A percentile compares a stretch with the other conserved stretches of the same genome.
Evolutionary conservation across 306 rosid genomes (phyloP).

Genomic region (Chamaecrista fasciculata): DNA sequence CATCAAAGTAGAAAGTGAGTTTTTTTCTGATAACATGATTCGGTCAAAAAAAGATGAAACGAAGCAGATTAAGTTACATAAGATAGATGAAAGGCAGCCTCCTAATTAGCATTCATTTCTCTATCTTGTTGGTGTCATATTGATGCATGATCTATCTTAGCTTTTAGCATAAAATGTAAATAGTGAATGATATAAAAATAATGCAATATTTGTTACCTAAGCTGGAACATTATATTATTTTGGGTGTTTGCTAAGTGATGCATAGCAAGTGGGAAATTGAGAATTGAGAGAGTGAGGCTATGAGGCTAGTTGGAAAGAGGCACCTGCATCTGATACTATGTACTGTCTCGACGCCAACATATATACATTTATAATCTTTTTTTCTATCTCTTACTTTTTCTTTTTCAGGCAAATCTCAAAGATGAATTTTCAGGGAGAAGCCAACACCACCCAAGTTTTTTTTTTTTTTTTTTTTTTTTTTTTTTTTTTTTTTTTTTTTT

Average conservation of each 20-base stretch:
- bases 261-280: constrained; percentile 50
- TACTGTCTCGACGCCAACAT: constrained; percentile 43
- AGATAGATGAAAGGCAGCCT: not conserved
- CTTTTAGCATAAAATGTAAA: constrained; percentile 21
- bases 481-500: no score
- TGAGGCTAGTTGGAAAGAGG: constrained; percentile 59
- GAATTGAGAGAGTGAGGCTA: constrained; percentile 15
- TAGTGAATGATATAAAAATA: not conserved
- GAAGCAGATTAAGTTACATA: constrained; percentile 11
- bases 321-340: constrained; percentile 78
- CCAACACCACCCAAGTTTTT: not conserved
- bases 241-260: not conserved
- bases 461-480: not conserved
- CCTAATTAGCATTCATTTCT: constrained; percentile 12
- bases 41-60: constrained; percentile 37
- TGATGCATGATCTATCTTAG: constrained; percentile 20
- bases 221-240: constrained; percentile 37
- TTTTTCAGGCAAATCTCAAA: constrained; percentile 53
- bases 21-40: constrained; percentile 32
- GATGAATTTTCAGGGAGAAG: constrained; percentile 52
- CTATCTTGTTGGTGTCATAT: not conserved
- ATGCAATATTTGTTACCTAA: constrained; percentile 32
- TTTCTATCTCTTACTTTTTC: constrained; percentile 39
- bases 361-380: constrained; percentile 18
- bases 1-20: constrained; percentile 16